phyloP scores from a whole-genome alignment of 495 filamentous ascomycete species.

The Copromyces sp. region DNA sequence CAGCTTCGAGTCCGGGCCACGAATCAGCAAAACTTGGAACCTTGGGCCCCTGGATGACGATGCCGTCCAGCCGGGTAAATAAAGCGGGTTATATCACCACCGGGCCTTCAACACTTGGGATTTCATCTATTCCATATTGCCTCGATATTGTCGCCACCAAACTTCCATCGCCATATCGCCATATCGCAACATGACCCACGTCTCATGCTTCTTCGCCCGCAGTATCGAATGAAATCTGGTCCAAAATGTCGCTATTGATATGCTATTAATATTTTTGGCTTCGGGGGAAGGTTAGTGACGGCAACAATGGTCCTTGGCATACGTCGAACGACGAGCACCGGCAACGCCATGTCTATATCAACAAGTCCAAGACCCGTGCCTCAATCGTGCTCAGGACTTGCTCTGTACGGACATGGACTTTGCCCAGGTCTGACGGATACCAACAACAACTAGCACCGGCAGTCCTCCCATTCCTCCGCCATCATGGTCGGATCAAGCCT shows the following conservation, averaged over 20 bases:
- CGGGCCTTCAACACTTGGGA: constrained; percentile 12
- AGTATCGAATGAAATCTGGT: not conserved
- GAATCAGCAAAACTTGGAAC: not conserved
- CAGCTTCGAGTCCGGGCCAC: not conserved
- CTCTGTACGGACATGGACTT: constrained; percentile 7
- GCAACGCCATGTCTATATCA: constrained; percentile 12
- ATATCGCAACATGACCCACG: constrained; percentile 4
- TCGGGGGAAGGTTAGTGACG: not conserved
- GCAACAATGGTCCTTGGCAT: not conserved
- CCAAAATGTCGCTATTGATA: constrained; percentile 2
- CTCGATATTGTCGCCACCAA: constrained; percentile 24
- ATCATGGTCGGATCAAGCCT: constrained; percentile 21
- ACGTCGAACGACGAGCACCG: not conserved
- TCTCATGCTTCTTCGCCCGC: constrained; percentile 9
- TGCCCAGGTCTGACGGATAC: constrained; percentile 4
- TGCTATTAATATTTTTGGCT: constrained; percentile 19
- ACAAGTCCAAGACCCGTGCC: constrained; percentile 3
- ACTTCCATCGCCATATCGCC: constrained; percentile 8
- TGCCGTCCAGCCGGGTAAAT: constrained; percentile 22
- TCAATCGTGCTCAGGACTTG: not conserved
- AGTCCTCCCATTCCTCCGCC: constrained; percentile 1
- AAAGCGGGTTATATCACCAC: constrained; percentile 18
- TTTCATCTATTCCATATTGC: constrained; percentile 31
- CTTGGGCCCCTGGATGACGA: not conserved
- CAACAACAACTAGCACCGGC: not conserved